Evolutionary conservation across 352 stramenopile species (phyloP).

Genomic region (Pythium brachiatum): DNA sequence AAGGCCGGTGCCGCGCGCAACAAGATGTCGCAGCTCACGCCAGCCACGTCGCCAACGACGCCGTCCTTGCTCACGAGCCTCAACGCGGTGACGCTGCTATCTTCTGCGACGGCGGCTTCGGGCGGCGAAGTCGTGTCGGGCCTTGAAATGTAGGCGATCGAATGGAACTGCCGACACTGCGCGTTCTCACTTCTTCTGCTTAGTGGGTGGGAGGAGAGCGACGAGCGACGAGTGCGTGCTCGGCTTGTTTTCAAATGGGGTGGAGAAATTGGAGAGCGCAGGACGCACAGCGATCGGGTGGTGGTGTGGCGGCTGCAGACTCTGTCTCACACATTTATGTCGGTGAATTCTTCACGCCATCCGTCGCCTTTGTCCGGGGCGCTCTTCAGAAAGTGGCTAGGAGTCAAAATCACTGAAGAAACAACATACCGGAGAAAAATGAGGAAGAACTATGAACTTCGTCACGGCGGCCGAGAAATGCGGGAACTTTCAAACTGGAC

Average conservation of each 20-base stretch:
- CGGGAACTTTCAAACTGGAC: constrained; percentile 20
- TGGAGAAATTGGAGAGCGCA: not conserved
- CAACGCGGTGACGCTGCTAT: constrained; percentile 24
- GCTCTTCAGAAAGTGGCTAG: constrained; percentile 28
- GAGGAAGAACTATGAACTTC: constrained; percentile 1
- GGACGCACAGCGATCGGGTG: not conserved
- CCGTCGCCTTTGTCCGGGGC: not conserved
- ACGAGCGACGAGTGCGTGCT: not conserved
- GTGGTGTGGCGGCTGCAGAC: not conserved
- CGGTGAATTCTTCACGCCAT: constrained; percentile 1
- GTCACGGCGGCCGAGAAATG: constrained; percentile 23
- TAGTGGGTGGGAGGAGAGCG: not conserved
- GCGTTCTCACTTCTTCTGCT: not conserved
- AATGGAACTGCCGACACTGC: not conserved
- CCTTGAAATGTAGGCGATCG: not conserved
- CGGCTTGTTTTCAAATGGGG: not conserved
- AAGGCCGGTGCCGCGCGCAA: not conserved
- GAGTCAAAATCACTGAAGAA: constrained; percentile 23
- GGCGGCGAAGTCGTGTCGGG: not conserved
- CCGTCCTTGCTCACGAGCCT: constrained; percentile 26
- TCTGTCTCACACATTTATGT: constrained; percentile 6
- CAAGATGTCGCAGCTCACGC: constrained; percentile 25
- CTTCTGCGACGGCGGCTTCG: constrained; percentile 14
- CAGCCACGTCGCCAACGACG: constrained; percentile 25
- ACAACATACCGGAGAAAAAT: constrained; percentile 17